phyloP scores from a whole-genome alignment of 305 asterid genomes.

The Solanum hybrid region DNA sequence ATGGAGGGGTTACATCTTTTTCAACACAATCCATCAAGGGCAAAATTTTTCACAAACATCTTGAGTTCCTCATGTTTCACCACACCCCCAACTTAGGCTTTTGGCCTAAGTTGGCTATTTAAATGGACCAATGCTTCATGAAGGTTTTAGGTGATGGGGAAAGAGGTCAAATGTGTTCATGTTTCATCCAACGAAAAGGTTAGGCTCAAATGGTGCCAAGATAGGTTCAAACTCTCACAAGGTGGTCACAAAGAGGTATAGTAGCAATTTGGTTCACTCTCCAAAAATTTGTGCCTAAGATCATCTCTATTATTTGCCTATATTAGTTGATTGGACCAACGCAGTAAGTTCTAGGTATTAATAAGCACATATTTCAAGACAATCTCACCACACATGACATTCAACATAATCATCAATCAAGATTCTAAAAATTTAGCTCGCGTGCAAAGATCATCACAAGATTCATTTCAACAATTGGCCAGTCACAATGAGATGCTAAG shows the following conservation, averaged over 20 bases:
- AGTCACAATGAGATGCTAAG: neutral
- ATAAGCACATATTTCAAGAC: neutral
- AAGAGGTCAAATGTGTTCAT: neutral
- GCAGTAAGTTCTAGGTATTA: neutral
- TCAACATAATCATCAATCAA: neutral
- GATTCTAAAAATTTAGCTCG: neutral
- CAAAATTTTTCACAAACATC: no score
- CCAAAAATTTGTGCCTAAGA: neutral
- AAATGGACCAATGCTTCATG: neutral
- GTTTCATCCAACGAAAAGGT: neutral
- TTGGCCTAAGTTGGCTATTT: no score
- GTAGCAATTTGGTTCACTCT: neutral
- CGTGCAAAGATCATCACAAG: neutral
- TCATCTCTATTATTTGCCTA: neutral
- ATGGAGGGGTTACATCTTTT: neutral
- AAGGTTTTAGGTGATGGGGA: neutral
- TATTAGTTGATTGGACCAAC: neutral
- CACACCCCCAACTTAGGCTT: no score
- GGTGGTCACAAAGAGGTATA: neutral
- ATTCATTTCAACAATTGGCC: no score
- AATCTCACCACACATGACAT: neutral
- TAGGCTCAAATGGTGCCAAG: neutral
- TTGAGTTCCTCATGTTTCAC: no score
- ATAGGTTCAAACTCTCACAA: neutral
- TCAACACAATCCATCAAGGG: no score